Percentiles rank a stretch among this genome's conserved stretches.
Conservation (phyloP, 1,284 basidiomycete species). For the Earliella scabrosa region DNA sequence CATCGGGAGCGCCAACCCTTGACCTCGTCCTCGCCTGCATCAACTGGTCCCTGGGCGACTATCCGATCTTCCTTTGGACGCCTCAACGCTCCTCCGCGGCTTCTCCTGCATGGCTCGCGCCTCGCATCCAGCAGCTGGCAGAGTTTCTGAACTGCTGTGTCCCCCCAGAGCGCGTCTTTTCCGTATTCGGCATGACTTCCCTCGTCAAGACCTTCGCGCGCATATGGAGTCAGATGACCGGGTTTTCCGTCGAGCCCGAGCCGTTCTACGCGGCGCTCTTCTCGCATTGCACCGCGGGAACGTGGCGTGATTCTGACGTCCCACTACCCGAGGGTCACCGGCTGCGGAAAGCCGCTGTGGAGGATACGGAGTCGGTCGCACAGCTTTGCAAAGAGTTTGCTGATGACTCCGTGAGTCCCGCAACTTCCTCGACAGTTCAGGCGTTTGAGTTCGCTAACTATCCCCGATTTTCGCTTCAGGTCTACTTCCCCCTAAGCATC, state of each 20-base stretch:
- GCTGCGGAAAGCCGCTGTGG: conserved; percentile 38
- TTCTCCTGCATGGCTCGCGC: conserved; percentile 39
- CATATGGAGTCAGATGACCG: conserved; percentile 43
- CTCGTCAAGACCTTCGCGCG: conserved; percentile 43
- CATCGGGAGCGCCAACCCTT: conserved; percentile 38
- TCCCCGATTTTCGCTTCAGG: conserved; percentile 27
- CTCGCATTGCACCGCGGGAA: conserved; percentile 42
- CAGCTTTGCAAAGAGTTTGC: conserved; percentile 53
- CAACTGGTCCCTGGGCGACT: conserved; percentile 45
- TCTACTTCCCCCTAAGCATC: conserved; percentile 42
- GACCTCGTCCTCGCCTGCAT: conserved; percentile 55
- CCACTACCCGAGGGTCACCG: conserved; percentile 34
- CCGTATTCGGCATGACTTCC: conserved; percentile 46
- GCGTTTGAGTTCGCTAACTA: too few relatives aligned
- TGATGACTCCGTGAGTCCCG: conserved; percentile 44
- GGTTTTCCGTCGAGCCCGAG: conserved; percentile 37
- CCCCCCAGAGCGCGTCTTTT: conserved; percentile 48
- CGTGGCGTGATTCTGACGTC: conserved; percentile 33
- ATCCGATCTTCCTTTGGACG: conserved; percentile 59
- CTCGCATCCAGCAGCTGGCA: conserved; percentile 40
- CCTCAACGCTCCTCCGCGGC: conserved; percentile 34
- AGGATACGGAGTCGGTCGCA: conserved; percentile 42
- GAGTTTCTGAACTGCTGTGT: conserved; percentile 43
- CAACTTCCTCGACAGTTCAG: neutral
- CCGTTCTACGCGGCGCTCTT: conserved; percentile 51